Evolutionary conservation across 2,329 filamentous ascomycete genomes (phyloP), one percentile per base, ranked within the genome.

Genomic region (Colletotrichum phormii): DNA sequence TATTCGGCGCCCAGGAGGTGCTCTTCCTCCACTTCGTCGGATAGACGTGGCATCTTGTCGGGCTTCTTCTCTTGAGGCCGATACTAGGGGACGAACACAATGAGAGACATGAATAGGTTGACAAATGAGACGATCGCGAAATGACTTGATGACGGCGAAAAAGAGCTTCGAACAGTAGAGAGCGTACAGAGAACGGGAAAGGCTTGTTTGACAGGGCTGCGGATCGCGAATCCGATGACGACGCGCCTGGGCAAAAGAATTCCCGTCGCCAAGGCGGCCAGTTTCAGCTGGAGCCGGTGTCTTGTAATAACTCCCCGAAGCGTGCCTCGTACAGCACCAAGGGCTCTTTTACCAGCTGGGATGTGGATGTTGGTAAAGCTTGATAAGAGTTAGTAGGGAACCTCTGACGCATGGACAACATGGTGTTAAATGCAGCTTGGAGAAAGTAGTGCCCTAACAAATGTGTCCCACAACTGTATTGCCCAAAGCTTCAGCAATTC

Each of bases 11-110:
- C 18, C 18, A 70, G 24, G 54, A 72, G 66, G 54, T 61, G 60
- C 26, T 51, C 71, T 13, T 46, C 71, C 33, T 64, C 35, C 22
- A 57, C 35, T 11, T 65, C 66, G 22, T 72, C 60, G 15, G 66
- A 51, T 7, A 55, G 37, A 65, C 71, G 71, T 57, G 49, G 13
- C 71, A 65, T 72, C 18, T 24, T 51, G 9, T 29, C 26, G 2
- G 8, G 49, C 18, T 26, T 63, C n/a, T 15, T 8, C 12, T 37
- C 33, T 53, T 29, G 18, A 6, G 12, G 22, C 22, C 29, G 1
- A 8, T 15, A 1, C 33, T 29, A 4, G 49, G 9, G 18, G 12
- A 22, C 18, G 42, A 8, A 8, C 22, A 33, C 26, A 18, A 26
- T 2, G 37, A 49, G 24, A 29, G 29, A 13, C 62, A 55, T 31